Evolutionary conservation across 192 early-diverging fungal genomes (phyloP).

Genomic region (Linnemannia exigua): DNA sequence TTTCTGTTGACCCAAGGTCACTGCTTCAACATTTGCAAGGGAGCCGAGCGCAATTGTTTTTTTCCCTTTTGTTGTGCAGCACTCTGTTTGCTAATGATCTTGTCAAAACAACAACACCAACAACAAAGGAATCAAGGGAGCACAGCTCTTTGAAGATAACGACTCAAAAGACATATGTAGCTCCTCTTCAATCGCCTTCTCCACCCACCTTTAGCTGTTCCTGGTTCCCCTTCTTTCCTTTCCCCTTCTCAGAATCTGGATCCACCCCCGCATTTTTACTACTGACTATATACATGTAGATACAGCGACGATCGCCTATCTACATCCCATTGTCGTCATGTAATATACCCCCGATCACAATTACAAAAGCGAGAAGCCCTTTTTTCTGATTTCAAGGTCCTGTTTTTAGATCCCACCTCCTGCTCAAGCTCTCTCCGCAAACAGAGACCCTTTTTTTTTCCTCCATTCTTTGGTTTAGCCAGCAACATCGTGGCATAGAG

Average conservation of each 20-base stretch:
- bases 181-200: no score
- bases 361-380: neutral
- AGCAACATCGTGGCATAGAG: neutral
- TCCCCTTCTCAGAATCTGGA: neutral
- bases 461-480: neutral
- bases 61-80: no score
- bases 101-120: neutral
- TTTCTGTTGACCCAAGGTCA: neutral
- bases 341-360: neutral
- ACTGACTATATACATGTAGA: no score
- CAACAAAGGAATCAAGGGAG: no score
- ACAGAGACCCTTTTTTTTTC: no score
- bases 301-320: neutral
- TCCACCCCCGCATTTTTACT: neutral
- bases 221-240: no score
- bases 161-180: no score
- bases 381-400: neutral
- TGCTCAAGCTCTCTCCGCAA: no score
- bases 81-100: neutral
- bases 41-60: slow-evolving; percentile 6
- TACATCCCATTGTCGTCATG: neutral
- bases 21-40: neutral
- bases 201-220: no score
- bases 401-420: neutral
- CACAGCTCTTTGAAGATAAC: neutral